Conservation (phyloP, 257 asterid genomes). For the Capsicum baccatum region DNA sequence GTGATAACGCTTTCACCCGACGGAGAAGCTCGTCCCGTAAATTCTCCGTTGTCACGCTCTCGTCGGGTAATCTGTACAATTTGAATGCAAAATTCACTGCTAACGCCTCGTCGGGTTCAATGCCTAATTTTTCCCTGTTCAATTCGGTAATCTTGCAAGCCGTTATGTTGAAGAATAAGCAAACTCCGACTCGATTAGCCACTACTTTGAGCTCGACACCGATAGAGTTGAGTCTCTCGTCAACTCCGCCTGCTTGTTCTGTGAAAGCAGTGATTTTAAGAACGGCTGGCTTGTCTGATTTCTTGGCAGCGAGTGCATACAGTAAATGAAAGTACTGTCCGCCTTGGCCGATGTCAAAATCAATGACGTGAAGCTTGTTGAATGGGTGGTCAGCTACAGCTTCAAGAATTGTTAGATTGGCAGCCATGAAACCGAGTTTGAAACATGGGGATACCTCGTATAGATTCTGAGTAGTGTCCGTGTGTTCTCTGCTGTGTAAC, state of each 20-base stretch:
- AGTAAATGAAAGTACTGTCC: constrained; percentile 80
- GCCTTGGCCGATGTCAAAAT: constrained; percentile 79
- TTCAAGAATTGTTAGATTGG: constrained; percentile 75
- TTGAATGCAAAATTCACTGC: constrained; percentile 80
- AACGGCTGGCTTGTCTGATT: constrained; percentile 37
- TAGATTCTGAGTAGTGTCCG: constrained; percentile 49
- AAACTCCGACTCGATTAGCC: constrained; percentile 59
- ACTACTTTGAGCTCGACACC: constrained; percentile 41
- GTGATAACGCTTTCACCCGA: constrained; percentile 68
- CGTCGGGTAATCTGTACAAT: constrained; percentile 73
- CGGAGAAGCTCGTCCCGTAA: constrained; percentile 74
- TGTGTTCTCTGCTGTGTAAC: constrained; percentile 52
- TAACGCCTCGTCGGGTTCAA: constrained; percentile 58
- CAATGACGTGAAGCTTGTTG: constrained; percentile 67
- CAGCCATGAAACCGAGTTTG: constrained; percentile 91
- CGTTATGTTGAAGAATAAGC: constrained; percentile 41
- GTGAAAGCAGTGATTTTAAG: constrained; percentile 69
- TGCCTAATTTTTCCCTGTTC: constrained; percentile 48
- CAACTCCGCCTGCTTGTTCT: constrained; percentile 41
- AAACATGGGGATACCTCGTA: constrained; percentile 77
- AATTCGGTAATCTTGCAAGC: constrained; percentile 39
- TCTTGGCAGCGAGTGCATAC: constrained; percentile 67
- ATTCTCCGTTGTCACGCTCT: constrained; percentile 89
- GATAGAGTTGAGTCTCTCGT: constrained; percentile 46
- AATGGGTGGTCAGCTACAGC: constrained; percentile 50